These are phyloP conservation scores for Salinomyces thailandicus DNA, from an alignment of 2,329 filamentous ascomycete genomes.

Conservation along the genomic window DNA sequence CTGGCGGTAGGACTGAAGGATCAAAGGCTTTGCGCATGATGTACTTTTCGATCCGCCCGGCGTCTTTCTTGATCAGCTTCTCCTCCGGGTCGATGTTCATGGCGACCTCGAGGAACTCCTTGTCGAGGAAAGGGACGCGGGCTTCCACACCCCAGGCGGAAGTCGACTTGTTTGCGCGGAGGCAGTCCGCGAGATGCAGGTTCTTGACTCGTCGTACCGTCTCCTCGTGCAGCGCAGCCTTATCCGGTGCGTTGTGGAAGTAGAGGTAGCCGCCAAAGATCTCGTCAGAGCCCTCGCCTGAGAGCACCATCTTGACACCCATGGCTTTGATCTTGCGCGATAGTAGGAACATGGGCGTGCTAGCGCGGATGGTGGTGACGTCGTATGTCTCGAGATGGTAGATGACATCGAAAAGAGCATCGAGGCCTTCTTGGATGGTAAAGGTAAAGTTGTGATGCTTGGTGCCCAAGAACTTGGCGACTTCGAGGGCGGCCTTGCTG, in stretches of 20 bases:
- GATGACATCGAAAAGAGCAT: constrained; percentile 94
- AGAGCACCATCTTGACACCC: constrained; percentile 99
- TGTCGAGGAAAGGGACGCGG: constrained; percentile 94
- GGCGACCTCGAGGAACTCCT: constrained; percentile 81
- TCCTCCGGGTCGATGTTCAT: constrained; percentile 93
- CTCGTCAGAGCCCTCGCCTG: constrained; percentile 92
- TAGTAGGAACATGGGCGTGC: constrained; percentile 95
- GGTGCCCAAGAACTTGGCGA: constrained; percentile 92
- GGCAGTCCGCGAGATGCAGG: constrained; percentile 89
- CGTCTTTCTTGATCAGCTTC: constrained; percentile 77
- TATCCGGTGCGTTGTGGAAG: constrained; percentile 90
- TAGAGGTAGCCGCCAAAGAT: constrained; percentile 98
- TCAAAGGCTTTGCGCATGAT: constrained; percentile 97
- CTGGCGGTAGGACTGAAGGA: constrained; percentile 68
- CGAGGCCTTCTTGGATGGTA: constrained; percentile 92
- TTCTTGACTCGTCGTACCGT: constrained; percentile 92
- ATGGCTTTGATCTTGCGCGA: constrained; percentile 99
- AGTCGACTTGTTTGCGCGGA: constrained; percentile 98
- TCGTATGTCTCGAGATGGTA: constrained; percentile 97
- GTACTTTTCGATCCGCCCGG: constrained; percentile 77
- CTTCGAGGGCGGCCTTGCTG: constrained; percentile 80
- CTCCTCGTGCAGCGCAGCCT: constrained; percentile 88
- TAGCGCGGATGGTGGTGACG: constrained; percentile 95
- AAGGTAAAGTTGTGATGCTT: constrained; percentile 98
- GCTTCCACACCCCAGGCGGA: constrained; percentile 97